phyloP scores from a whole-genome alignment of 2,329 filamentous ascomycete genomes.

The Plenodomus biglobosus region DNA sequence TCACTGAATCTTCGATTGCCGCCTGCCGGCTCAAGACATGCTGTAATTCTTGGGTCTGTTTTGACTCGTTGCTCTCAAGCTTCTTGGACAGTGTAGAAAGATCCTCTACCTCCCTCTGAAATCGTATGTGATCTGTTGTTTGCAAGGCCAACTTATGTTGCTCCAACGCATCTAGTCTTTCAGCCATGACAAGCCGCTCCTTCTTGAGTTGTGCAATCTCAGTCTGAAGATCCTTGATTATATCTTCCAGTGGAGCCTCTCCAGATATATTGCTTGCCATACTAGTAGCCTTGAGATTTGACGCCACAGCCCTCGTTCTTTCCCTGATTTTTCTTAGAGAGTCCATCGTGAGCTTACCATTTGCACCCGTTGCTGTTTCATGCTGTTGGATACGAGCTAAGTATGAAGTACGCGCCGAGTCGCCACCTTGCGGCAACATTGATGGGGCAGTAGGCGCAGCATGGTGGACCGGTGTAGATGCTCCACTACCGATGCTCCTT shows the following conservation, averaged over 20 bases:
- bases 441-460: conserved; percentile 22
- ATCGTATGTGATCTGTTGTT: background rate
- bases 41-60: no score
- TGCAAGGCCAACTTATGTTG: no score
- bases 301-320: conserved; percentile 7
- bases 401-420: background rate
- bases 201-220: conserved; percentile 10
- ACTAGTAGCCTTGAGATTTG: background rate
- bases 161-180: background rate
- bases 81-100: no score
- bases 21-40: no score
- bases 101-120: background rate
- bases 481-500: conserved; percentile 15
- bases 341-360: conserved; percentile 2
- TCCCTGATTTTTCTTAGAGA: conserved; percentile 7
- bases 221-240: conserved; percentile 4
- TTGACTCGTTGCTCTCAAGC: no score
- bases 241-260: background rate
- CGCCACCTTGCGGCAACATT: conserved; percentile 16
- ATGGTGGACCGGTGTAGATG: conserved; percentile 22
- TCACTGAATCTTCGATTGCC: no score
- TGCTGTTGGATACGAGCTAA: background rate
- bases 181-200: conserved; percentile 2
- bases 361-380: background rate
- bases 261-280: background rate